Percentiles rank a stretch among this genome's conserved stretches.
phyloP scores from a whole-genome alignment of 2,329 filamentous ascomycete species.

The Knufia fluminis region DNA sequence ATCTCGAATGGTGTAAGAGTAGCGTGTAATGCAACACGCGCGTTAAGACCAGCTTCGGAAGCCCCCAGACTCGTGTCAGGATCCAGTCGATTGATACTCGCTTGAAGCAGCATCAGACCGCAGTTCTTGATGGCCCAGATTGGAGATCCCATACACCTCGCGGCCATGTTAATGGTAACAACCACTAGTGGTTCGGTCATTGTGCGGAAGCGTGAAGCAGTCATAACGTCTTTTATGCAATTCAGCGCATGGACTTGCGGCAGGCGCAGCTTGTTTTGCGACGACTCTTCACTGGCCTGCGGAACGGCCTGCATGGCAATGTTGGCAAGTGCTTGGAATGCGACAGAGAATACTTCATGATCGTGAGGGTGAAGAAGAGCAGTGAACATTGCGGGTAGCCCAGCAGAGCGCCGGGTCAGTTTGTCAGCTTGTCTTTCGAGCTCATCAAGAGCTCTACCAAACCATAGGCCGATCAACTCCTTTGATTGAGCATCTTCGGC shows the following conservation, averaged over 20 bases:
- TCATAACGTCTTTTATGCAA: constrained; percentile 85
- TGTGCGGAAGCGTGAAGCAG: constrained; percentile 64
- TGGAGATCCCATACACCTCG: constrained; percentile 65
- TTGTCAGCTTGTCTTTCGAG: constrained; percentile 70
- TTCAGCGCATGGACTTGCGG: constrained; percentile 94
- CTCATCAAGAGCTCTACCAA: constrained; percentile 49
- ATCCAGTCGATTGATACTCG: constrained; percentile 43
- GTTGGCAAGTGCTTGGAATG: constrained; percentile 42
- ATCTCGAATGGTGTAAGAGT: constrained; percentile 31
- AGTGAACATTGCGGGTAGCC: constrained; percentile 77
- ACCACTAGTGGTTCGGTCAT: constrained; percentile 66
- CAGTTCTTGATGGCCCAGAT: constrained; percentile 95
- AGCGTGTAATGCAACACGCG: background rate
- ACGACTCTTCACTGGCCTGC: constrained; percentile 17
- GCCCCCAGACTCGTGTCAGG: constrained; percentile 41
- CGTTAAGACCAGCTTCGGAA: constrained; percentile 31
- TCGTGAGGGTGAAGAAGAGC: constrained; percentile 65
- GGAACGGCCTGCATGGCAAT: constrained; percentile 10
- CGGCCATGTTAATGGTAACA: constrained; percentile 67
- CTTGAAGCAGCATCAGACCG: constrained; percentile 77
- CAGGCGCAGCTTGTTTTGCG: constrained; percentile 45
- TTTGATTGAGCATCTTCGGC: constrained; percentile 38
- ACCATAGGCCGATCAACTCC: constrained; percentile 50
- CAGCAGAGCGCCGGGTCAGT: constrained; percentile 78
- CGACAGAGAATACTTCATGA: constrained; percentile 49